These are phyloP conservation scores for Botrytis deweyae DNA, from an alignment of 2,329 filamentous ascomycete species.

Conservation along the genomic window DNA sequence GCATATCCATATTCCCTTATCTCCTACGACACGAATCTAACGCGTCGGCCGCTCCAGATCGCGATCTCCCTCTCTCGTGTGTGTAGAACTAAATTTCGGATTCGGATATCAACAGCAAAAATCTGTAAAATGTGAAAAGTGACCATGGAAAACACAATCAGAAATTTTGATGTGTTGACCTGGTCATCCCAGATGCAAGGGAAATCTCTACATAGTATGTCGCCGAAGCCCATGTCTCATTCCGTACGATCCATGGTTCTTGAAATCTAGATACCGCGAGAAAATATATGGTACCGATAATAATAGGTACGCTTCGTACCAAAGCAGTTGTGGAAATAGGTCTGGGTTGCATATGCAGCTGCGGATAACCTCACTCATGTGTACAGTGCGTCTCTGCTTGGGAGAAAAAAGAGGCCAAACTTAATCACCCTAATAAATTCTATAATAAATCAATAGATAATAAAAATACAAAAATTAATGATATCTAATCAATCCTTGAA, in stretches of 20 bases:
- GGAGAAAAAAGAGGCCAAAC: too few species aligned
- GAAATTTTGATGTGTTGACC: background rate
- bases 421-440: too few species aligned
- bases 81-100: background rate
- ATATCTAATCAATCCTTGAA: too few species aligned
- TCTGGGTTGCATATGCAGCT: background rate
- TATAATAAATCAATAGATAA: too few species aligned
- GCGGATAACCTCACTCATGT: background rate
- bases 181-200: constrained; percentile 4
- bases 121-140: background rate
- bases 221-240: constrained; percentile 4
- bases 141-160: background rate
- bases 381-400: background rate
- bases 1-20: background rate
- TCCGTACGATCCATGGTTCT: constrained; percentile 1
- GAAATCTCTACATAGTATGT: constrained; percentile 9
- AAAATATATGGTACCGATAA: background rate
- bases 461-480: too few species aligned
- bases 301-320: constrained; percentile 3
- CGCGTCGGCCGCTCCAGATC: background rate
- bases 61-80: background rate
- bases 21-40: constrained; percentile 1
- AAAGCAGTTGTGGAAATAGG: background rate
- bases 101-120: background rate
- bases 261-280: background rate